These are phyloP conservation scores for Lodderomyces elongisporus DNA, from an alignment of 1,139 yeast genomes.

Conservation along the genomic window DNA sequence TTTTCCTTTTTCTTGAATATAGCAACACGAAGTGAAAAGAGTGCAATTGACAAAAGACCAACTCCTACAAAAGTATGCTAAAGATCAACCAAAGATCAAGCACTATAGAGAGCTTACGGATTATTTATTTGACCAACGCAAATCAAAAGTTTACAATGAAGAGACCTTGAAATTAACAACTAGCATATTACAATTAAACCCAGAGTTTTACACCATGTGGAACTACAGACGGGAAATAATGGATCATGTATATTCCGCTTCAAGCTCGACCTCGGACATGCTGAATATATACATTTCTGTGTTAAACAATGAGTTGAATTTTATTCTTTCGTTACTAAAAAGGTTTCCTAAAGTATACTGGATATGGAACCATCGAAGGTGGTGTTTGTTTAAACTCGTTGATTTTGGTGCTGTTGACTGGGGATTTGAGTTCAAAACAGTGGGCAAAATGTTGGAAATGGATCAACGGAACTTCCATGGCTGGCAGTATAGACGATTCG, in stretches of 20 bases:
- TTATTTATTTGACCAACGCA: constrained; percentile 36
- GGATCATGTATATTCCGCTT: constrained; percentile 22
- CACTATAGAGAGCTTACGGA: constrained; percentile 47
- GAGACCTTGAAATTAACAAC: constrained; percentile 47
- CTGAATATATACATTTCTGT: constrained; percentile 19
- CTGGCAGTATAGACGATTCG: constrained; percentile 86
- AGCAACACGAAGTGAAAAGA: constrained; percentile 72
- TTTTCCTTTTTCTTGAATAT: too few relatives aligned
- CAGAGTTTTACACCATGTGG: constrained; percentile 90
- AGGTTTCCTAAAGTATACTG: constrained; percentile 86
- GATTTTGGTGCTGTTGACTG: constrained; percentile 47
- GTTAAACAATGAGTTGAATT: constrained; percentile 56
- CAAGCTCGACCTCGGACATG: constrained; percentile 14
- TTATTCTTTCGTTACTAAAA: constrained; percentile 56
- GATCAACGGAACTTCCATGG: constrained; percentile 91
- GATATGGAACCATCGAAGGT: constrained; percentile 91
- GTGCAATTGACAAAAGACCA: constrained; percentile 55
- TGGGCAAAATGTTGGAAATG: constrained; percentile 58
- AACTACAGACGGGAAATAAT: constrained; percentile 79
- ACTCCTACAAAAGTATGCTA: constrained; percentile 45
- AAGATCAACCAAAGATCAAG: constrained; percentile 50
- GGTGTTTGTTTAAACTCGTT: constrained; percentile 66
- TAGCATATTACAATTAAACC: constrained; percentile 58
- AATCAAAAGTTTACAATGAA: constrained; percentile 24
- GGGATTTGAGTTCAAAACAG: constrained; percentile 64